These are phyloP conservation scores for Citrus unshiu DNA, from an alignment of 345 rosid genomes.

Conservation along the genomic window DNA sequence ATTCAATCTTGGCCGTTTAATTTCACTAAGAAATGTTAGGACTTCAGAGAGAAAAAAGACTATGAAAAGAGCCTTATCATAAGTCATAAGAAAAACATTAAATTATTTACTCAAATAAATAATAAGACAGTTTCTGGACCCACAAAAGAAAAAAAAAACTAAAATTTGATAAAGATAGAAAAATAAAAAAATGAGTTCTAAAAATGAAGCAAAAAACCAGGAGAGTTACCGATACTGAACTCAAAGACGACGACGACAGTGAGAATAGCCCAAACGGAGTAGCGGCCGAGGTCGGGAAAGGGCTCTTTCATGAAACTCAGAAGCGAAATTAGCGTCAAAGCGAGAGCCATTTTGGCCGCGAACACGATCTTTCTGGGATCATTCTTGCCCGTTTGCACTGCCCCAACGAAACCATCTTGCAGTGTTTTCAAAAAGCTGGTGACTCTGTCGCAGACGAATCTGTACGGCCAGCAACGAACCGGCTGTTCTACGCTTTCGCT, in stretches of 20 bases:
- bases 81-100: neutral
- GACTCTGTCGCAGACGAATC: slow-evolving; percentile 24
- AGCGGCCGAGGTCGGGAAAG: slow-evolving; percentile 49
- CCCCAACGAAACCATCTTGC: slow-evolving; percentile 40
- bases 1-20: too few relatives aligned
- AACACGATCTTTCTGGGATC: slow-evolving; percentile 91
- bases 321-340: slow-evolving; percentile 66
- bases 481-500: slow-evolving; percentile 5
- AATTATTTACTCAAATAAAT: neutral
- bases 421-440: slow-evolving; percentile 19
- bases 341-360: slow-evolving; percentile 81
- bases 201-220: neutral
- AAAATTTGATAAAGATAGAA: neutral
- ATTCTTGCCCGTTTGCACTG: slow-evolving; percentile 65
- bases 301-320: slow-evolving; percentile 67
- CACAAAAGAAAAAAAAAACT: neutral
- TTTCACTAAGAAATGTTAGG: too few relatives aligned
- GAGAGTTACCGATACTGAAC: slow-evolving; percentile 72
- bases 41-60: too few relatives aligned
- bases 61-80: neutral
- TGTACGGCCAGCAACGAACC: slow-evolving; percentile 32
- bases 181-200: neutral
- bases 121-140: neutral
- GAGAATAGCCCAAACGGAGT: slow-evolving; percentile 90
- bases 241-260: slow-evolving; percentile 93